Conservation (phyloP, 345 rosid species). For the Atalantia buxifolia region DNA sequence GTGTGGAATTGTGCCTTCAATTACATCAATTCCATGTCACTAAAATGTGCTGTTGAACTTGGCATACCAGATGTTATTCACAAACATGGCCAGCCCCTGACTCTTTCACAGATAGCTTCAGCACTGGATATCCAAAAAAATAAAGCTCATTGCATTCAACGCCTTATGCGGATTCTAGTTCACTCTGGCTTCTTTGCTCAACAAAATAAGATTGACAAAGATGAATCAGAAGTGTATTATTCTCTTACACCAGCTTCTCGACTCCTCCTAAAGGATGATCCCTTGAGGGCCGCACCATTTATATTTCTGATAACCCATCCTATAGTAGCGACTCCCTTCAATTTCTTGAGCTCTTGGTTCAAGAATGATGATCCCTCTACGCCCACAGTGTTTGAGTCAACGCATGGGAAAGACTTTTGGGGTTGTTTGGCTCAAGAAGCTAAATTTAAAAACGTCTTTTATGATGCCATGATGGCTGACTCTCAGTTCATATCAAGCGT, state of each 20-base stretch:
- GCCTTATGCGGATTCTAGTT: conserved; percentile 10
- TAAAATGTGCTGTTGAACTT: conserved; percentile 4
- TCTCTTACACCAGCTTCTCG: not conserved
- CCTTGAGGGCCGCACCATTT: not conserved
- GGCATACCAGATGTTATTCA: conserved; percentile 10
- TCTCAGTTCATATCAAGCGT: conserved; percentile 1
- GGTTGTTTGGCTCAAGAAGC: not conserved
- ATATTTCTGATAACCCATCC: not conserved
- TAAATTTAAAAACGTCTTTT: not conserved
- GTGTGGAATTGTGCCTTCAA: not conserved
- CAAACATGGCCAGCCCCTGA: conserved; percentile 9
- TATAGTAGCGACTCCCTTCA: not conserved
- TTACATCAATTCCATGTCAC: conserved; percentile 1
- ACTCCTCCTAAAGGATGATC: conserved; percentile 1
- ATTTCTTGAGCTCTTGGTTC: conserved; percentile 4
- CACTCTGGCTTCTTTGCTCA: conserved; percentile 10
- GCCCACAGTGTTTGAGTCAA: not conserved
- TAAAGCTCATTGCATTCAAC: not conserved
- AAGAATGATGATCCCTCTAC: not conserved
- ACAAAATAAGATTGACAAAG: not conserved
- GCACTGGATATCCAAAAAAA: not conserved
- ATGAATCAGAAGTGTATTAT: not conserved
- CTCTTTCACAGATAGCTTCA: not conserved
- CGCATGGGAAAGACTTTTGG: conserved; percentile 1
- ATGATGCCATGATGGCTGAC: not conserved